Percentiles rank a stretch among this genome's conserved stretches.
These are phyloP conservation scores for Aspergillus neoniger DNA, from an alignment of 2,329 filamentous ascomycete genomes.

Conservation along the genomic window DNA sequence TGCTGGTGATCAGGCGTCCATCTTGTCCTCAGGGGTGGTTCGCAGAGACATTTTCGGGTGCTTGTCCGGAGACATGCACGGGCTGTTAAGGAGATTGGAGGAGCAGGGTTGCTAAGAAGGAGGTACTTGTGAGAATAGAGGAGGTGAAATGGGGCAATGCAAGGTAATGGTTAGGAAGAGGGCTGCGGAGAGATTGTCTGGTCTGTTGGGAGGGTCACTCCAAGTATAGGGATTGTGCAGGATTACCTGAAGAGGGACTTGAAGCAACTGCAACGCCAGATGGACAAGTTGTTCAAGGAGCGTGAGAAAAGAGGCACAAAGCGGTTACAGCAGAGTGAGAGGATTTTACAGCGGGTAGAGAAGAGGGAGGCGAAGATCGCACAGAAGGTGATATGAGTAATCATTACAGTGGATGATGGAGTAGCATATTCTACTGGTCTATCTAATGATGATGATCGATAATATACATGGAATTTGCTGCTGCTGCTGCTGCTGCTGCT, in stretches of 20 bases:
- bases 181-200: conserved; percentile 10
- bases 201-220: conserved; percentile 17
- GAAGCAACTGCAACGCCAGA: conserved; percentile 10
- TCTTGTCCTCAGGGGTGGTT: too few species aligned
- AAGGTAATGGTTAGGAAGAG: neutral
- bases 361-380: conserved; percentile 16
- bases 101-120: too few species aligned
- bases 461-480: neutral
- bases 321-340: conserved; percentile 12
- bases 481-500: neutral
- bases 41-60: too few species aligned
- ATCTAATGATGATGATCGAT: conserved; percentile 6
- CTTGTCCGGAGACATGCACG: too few species aligned
- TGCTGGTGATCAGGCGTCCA: too few species aligned
- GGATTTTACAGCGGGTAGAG: conserved; percentile 5
- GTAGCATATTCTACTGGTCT: conserved; percentile 14
- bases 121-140: too few species aligned
- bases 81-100: too few species aligned
- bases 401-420: conserved; percentile 19
- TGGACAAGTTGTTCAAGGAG: conserved; percentile 10
- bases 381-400: conserved; percentile 18
- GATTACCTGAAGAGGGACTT: conserved; percentile 15
- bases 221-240: too few species aligned
- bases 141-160: too few species aligned
- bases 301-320: conserved; percentile 12